These are phyloP conservation scores for Metschnikowia picachoensis DNA, from an alignment of 805 yeast genomes.

Conservation along the genomic window DNA sequence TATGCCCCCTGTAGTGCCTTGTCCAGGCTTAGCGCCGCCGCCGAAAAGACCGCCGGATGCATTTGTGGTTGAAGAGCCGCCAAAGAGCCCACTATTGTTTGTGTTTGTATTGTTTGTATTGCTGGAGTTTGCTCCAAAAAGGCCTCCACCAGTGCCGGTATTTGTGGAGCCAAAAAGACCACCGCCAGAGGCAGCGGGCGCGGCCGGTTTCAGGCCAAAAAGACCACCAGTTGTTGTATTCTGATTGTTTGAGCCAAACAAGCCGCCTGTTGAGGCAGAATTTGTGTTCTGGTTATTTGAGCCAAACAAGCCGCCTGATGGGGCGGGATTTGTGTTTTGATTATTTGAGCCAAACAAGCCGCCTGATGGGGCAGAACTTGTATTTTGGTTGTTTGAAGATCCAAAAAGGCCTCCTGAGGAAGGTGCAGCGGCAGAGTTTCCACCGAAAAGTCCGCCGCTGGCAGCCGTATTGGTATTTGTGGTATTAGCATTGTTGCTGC, in stretches of 20 bases:
- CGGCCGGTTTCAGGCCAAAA: slow-evolving; percentile 15
- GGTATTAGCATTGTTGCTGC: slow-evolving; percentile 18
- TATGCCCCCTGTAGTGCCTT: slow-evolving; percentile 4
- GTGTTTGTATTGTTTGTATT: slow-evolving; percentile 3
- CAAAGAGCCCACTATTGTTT: slow-evolving; percentile 11
- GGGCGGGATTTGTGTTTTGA: neutral
- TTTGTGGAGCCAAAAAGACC: slow-evolving; percentile 31
- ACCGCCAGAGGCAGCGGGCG: slow-evolving; percentile 25
- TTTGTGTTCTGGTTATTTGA: slow-evolving; percentile 7
- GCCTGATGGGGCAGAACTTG: slow-evolving; percentile 1
- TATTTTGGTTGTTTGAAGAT: slow-evolving; percentile 8
- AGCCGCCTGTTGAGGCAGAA: slow-evolving; percentile 4
- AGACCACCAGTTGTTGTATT: slow-evolving; percentile 28
- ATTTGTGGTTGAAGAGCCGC: slow-evolving; percentile 20
- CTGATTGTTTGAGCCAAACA: slow-evolving; percentile 5
- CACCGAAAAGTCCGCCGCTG: slow-evolving; percentile 35
- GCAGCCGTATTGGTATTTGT: slow-evolving; percentile 12
- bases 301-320: slow-evolving; percentile 38
- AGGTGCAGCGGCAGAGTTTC: slow-evolving; percentile 6
- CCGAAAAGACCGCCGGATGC: slow-evolving; percentile 33
- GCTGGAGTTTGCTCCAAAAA: slow-evolving; percentile 7
- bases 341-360: slow-evolving; percentile 9
- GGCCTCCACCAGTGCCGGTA: slow-evolving; percentile 10
- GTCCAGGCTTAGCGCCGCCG: slow-evolving; percentile 10
- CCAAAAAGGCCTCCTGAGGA: slow-evolving; percentile 39